Evolutionary conservation across 495 filamentous ascomycete genomes (phyloP).

Genomic region (Penicillium coprophilum): DNA sequence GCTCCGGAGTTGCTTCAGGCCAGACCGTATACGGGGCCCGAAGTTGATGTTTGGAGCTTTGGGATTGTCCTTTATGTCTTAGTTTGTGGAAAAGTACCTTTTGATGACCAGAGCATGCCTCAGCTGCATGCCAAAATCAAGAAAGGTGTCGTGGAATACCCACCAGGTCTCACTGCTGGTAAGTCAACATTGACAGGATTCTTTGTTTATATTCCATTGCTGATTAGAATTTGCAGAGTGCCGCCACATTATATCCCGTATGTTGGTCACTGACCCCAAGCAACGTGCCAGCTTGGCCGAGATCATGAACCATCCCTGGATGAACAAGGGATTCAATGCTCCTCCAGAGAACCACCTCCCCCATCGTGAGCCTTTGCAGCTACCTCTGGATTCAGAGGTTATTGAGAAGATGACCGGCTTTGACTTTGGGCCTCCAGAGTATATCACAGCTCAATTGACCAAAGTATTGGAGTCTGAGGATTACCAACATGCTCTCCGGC

Average conservation of each 20-base stretch:
- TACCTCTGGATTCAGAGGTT: conserved; percentile 81
- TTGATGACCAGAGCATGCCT: conserved; percentile 99
- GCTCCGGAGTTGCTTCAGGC: conserved; percentile 94
- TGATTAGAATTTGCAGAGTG: conserved; percentile 61
- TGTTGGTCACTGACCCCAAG: conserved; percentile 93
- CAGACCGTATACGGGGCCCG: conserved; percentile 89
- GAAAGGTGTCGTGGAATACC: conserved; percentile 93
- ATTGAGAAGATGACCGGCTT: conserved; percentile 96
- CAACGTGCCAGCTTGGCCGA: conserved; percentile 84
- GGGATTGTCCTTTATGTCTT: conserved; percentile 98
- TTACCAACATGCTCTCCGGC: conserved; percentile 76
- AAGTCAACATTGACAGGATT: conserved; percentile 30
- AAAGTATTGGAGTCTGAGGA: conserved; percentile 86
- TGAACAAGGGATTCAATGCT: conserved; percentile 84
- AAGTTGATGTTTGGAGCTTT: conserved; percentile 99
- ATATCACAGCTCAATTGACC: conserved; percentile 76
- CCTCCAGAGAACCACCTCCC: conserved; percentile 91
- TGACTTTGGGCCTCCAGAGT: conserved; percentile 87
- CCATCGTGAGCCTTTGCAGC: conserved; percentile 74
- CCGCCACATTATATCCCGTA: conserved; percentile 86
- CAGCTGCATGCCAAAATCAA: conserved; percentile 99
- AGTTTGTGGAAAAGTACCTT: conserved; percentile 97
- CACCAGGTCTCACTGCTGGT: conserved; percentile 87
- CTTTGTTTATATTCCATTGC: background rate
- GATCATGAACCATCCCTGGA: conserved; percentile 97